Base-by-base conservation (phyloP, 2,329 filamentous ascomycete species). In the Zymoseptoria brevis region DNA sequence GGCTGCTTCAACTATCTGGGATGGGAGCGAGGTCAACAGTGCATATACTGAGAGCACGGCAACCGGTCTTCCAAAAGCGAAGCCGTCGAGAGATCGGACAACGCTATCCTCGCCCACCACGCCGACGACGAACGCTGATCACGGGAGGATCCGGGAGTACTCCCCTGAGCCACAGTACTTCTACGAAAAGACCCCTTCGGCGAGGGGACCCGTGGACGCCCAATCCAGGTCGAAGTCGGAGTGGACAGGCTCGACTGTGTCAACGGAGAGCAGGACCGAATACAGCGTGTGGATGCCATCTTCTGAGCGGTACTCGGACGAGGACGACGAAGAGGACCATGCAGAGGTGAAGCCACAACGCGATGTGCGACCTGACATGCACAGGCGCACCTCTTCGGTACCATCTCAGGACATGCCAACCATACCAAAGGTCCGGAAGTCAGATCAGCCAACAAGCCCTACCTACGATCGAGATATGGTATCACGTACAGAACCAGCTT, bases 261-360 rank as follows among this genome's bases (percentile, higher is more conserved):
- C 60, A 19, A 55, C 59, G 19, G 60, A 64, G 2, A 61, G 60
- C 8, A 60, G 62, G 8, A 62, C 53, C 57, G 74, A 74, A 53
- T 80, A 77, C 67, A 78, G 74, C 55, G 78, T 80, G 11, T 81
- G 78, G 78, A 72, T 80, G 67, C 78, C 78, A 24, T 68, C 72
- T 2, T 76, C 75, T 67, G 73, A 59, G 64, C 66, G 35, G 62
- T 59, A 68, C 54, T 71, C 68, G 11, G 67, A 69, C 45, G 71
- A 71, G 22, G 65, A 68, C 11, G 65, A 62, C 50, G 64, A 60
- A 29, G 66, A 68, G n/a, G 69, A 71, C 50, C 63, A 70, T 48
- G 64, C 69, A 19, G 54, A 62, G 16, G 58, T 61, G 55, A 53
- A 55, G 50, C 53, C 58, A 8, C 30, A 56, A 5, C 53, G n/a